Base-by-base conservation (phyloP, 139 green algal species). In the Ettlia oleoabundans region DNA sequence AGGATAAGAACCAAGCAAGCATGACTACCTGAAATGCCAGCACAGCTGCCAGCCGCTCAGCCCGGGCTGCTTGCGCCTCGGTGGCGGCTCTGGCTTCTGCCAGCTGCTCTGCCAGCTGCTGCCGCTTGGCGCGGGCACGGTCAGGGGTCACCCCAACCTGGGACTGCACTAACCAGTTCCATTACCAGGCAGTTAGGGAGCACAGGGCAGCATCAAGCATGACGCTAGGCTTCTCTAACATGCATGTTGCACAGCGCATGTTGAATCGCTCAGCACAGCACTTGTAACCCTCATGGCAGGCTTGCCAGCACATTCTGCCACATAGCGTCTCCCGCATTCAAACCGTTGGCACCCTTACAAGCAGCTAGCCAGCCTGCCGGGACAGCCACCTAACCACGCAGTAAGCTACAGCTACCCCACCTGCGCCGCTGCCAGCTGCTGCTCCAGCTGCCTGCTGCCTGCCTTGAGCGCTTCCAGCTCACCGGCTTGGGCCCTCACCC, bases 71-170 rank as follows among this genome's bases (percentile, higher is more conserved):
- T 13, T 53, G 43, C 43, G 30, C 30, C 4, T 63, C 70, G 18
- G 73, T 52, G 7, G 53, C 73, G 7, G 71, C 71, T 47, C 64
- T n/a, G 22, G 71, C 71, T 32, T 64, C 47, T 30, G 19, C 47
- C 24, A 53, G 52, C 37, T 3, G 33, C 35, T 52, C 73, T 8
- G 35, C 35, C 73, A 80, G 73, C 21, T 37, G 73, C 73, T 67
- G 73, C 26, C 73, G 73, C 52, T 68, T 52, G 35, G 53, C 28
- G 9, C 73, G 52, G 2, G 35, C 53, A 21, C 73, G 73, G 32
- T 80, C 73, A 1, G 73, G 72, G 22, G 73, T 80, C 47, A 78
- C 71, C 1, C 71, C 71, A 30, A n/a, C n/a, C n/a, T n/a, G n/a
- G n/a, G n/a, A n/a, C n/a, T n/a, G n/a, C n/a, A n/a, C n/a, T n/a